A percentile compares a stretch with the other conserved stretches of the same genome.
phyloP scores from a whole-genome alignment of 2,329 filamentous ascomycete species.

The Tothia fuscella region DNA sequence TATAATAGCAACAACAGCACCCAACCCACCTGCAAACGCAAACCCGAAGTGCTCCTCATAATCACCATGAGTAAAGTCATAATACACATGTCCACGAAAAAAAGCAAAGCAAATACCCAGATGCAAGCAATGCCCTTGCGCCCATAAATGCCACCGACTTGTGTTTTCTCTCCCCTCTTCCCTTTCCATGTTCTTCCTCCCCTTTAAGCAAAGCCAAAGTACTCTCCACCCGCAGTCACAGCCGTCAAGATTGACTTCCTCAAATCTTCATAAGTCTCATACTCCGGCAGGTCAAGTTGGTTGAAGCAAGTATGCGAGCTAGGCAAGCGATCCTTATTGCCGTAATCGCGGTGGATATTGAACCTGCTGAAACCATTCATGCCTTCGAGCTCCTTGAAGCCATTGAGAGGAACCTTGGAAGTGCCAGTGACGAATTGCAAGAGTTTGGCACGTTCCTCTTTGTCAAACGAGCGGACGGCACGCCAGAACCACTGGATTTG shows the following conservation, averaged over 20 bases:
- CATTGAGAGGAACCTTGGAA: conserved; percentile 94
- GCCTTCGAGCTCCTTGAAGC: conserved; percentile 96
- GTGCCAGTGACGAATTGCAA: conserved; percentile 98
- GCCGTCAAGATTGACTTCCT: conserved; percentile 83
- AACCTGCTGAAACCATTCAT: conserved; percentile 98
- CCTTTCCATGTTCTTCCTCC: background rate
- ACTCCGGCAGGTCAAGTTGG: conserved; percentile 96
- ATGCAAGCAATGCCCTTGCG: too few relatives aligned
- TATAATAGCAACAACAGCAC: too few relatives aligned
- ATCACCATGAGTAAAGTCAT: too few relatives aligned
- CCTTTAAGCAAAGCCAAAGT: conserved; percentile 83
- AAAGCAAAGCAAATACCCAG: too few relatives aligned
- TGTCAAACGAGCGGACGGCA: conserved; percentile 91
- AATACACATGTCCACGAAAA: too few relatives aligned
- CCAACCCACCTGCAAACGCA: too few relatives aligned
- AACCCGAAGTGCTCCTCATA: too few relatives aligned
- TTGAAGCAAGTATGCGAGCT: conserved; percentile 99
- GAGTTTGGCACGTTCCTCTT: conserved; percentile 94
- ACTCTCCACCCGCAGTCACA: conserved; percentile 95
- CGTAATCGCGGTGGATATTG: conserved; percentile 97
- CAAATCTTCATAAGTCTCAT: conserved; percentile 87
- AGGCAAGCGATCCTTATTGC: conserved; percentile 87
- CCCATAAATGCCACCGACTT: too few relatives aligned
- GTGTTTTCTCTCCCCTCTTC: background rate
- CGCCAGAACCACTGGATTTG: conserved; percentile 99